Evolutionary conservation across 2,329 filamentous ascomycete genomes (phyloP), one percentile per base, ranked within the genome.

Genomic region (Leptosphaerulina australis): DNA sequence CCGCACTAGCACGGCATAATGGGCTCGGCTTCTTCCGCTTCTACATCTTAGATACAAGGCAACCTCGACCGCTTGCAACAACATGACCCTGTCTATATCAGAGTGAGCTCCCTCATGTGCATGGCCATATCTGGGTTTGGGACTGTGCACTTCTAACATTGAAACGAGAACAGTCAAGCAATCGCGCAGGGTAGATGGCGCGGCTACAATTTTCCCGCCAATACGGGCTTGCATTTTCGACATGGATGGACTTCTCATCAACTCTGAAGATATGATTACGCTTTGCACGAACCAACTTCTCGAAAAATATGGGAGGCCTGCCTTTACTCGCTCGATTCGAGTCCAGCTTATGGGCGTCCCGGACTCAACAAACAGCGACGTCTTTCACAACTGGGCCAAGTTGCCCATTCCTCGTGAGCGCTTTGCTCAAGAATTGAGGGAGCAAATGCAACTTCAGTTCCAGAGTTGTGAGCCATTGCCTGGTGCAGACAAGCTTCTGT

Each of bases 221-320:
- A 53, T 70, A 21, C 63, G 68, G 17, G 69, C 69, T 35, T 70
- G 65, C 51, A 71, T 72, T 36, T 72, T 72, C 33, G 68, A 72
- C 53, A 56, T 72, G 50, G 69, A 72, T 37, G 68, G 69, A 2
- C 61, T 68, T 5, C 66, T 72, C 37, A 64, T 71, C 50, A 68
- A 71, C 41, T 63, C 69, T 24, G 69, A 72, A 55, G 69, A 71
- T 52, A 67, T 70, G 11, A 43, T 44, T 30, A 55, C 48, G 4
- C 38, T 30, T 20, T 30, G 39, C 39, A 43, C 39, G 39, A 43
- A 43, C 39, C 39, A 28, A 43, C 39, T 43, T 43, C 39, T 43
- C 26, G 26, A 43, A 3, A 43, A 43, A 29, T 63, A 68, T 29
- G 45, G 28, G 14, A 40, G 36, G 35, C 45, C 45, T 34, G 35